These are phyloP conservation scores for Gossypium rotundifolium DNA, from an alignment of 345 rosid genomes.

Conservation along the genomic window DNA sequence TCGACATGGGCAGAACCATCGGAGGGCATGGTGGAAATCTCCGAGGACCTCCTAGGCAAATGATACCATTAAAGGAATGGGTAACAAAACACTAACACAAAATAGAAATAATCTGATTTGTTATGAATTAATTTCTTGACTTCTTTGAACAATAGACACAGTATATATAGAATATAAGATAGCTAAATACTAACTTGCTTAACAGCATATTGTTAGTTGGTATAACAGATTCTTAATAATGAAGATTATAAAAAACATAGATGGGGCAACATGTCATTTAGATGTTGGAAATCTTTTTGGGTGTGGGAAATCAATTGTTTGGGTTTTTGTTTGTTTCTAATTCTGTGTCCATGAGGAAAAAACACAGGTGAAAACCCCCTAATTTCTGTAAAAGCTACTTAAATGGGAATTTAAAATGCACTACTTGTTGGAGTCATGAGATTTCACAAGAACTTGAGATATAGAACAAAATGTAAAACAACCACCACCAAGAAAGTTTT, in stretches of 20 bases:
- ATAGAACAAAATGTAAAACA: not conserved
- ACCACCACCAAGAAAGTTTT: not conserved
- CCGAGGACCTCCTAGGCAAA: no score
- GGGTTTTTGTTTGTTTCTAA: not conserved
- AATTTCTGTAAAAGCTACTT: not conserved
- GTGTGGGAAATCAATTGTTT: not conserved
- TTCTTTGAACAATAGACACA: no score
- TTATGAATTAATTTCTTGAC: no score
- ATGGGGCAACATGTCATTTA: not conserved
- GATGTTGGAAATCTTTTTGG: slow-evolving; percentile 3
- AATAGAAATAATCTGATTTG: no score
- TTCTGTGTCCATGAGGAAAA: not conserved
- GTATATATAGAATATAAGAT: no score
- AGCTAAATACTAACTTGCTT: no score
- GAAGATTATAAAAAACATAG: not conserved
- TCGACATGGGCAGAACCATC: no score
- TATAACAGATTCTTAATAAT: no score
- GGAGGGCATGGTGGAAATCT: no score
- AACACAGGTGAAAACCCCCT: not conserved
- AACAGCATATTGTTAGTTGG: no score
- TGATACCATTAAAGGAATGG: no score
- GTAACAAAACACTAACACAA: no score
- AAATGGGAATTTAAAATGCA: not conserved
- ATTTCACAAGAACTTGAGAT: not conserved
- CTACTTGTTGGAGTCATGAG: not conserved